phyloP scores from a whole-genome alignment of 208 protist species.

The Crithidia acanthocephali region DNA sequence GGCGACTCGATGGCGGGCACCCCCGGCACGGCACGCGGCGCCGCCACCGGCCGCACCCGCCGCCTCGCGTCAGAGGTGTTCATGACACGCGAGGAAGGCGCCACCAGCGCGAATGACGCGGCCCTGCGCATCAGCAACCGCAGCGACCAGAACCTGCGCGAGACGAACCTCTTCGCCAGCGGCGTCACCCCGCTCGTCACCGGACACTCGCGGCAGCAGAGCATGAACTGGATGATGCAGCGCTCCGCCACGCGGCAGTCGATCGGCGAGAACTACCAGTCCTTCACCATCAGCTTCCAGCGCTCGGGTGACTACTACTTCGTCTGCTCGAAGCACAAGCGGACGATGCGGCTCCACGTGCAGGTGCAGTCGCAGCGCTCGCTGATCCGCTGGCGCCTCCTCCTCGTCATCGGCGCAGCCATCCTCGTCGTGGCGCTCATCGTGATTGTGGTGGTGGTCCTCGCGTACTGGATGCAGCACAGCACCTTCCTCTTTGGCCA shows the following conservation, averaged over 20 bases:
- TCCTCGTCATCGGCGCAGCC: conserved; percentile 6
- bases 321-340: conserved; percentile 30
- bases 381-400: conserved; percentile 15
- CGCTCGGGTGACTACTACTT: conserved; percentile 43
- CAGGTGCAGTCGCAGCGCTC: conserved; percentile 26
- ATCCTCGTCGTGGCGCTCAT: conserved; percentile 20
- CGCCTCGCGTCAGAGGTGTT: conserved; percentile 12
- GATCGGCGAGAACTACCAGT: conserved; percentile 18
- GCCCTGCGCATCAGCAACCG: background rate
- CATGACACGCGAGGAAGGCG: background rate
- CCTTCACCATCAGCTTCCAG: conserved; percentile 29
- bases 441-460: conserved; percentile 30
- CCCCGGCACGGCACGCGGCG: background rate
- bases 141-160: background rate
- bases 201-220: conserved; percentile 17
- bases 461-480: conserved; percentile 38
- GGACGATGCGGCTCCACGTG: conserved; percentile 32
- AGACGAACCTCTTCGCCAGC: conserved; percentile 12
- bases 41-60: background rate
- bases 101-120: background rate
- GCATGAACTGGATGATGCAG: conserved; percentile 22
- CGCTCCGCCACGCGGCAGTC: conserved; percentile 15
- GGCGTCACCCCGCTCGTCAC: conserved; percentile 7
- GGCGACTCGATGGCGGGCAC: background rate
- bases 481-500: conserved; percentile 32